phyloP scores from a whole-genome alignment of 768 basidiomycete species.

The Hericium erinaceus region DNA sequence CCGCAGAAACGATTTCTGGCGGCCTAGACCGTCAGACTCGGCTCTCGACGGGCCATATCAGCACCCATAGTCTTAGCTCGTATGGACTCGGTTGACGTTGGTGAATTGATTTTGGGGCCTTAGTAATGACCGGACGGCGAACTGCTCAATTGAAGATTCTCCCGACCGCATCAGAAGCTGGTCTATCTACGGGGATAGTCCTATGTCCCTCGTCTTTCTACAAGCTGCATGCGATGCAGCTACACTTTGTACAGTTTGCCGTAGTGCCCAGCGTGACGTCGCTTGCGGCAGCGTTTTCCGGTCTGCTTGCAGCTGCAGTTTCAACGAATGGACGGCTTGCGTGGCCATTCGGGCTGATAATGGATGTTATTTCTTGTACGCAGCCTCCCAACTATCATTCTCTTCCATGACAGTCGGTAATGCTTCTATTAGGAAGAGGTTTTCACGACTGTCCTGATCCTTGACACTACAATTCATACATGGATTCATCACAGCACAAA shows the following conservation, averaged over 20 bases:
- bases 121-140: too few relatives aligned
- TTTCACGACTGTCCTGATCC: conserved; percentile 37
- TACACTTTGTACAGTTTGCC: conserved; percentile 28
- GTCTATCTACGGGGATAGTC: conserved; percentile 36
- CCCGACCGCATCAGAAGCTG: conserved; percentile 49
- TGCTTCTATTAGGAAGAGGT: conserved; percentile 38
- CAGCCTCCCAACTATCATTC: background rate
- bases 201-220: conserved; percentile 22
- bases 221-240: conserved; percentile 18
- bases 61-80: too few relatives aligned
- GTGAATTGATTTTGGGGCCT: too few relatives aligned
- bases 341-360: conserved; percentile 48
- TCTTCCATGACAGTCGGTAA: background rate
- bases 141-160: conserved; percentile 39
- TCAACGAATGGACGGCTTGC: conserved; percentile 41
- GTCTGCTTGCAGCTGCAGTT: conserved; percentile 58
- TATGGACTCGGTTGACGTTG: too few relatives aligned
- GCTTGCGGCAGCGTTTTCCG: conserved; percentile 52
- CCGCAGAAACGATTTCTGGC: too few relatives aligned
- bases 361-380: conserved; percentile 57
- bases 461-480: too few relatives aligned
- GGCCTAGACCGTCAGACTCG: too few relatives aligned
- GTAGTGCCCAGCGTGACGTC: conserved; percentile 36
- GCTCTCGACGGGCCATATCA: too few relatives aligned
- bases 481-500: too few relatives aligned